A percentile compares a stretch with the other conserved stretches of the same genome.
Evolutionary conservation across 1,139 yeast species (phyloP).

Genomic region (Sugiyamaella novakii): DNA sequence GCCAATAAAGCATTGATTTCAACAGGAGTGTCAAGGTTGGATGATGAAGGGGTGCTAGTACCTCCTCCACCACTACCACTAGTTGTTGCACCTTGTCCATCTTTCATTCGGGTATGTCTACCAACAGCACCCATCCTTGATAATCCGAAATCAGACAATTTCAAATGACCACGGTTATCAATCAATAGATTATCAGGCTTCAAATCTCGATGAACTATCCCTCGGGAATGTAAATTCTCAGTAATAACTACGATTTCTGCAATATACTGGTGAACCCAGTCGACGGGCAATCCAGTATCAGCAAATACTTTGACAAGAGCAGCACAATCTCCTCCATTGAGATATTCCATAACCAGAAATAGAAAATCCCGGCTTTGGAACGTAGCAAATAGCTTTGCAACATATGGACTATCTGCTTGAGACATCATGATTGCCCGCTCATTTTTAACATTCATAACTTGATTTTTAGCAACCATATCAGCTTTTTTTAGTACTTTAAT

Average conservation of each 20-base stretch:
- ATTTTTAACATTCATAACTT: constrained; percentile 88
- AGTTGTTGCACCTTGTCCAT: background rate
- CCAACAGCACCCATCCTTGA: constrained; percentile 87
- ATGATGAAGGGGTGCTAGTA: constrained; percentile 6
- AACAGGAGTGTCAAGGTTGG: constrained; percentile 17
- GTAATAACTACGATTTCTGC: constrained; percentile 93
- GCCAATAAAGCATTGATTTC: constrained; percentile 11
- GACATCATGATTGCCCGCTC: constrained; percentile 98
- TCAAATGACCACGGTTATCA: constrained; percentile 84
- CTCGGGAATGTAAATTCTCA: constrained; percentile 81
- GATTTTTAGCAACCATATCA: constrained; percentile 97
- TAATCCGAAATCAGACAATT: constrained; percentile 92
- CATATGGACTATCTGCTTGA: constrained; percentile 91
- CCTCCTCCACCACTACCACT: constrained; percentile 8
- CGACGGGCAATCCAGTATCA: constrained; percentile 76
- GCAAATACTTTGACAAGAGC: constrained; percentile 81
- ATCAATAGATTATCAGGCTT: constrained; percentile 93
- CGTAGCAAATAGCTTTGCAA: constrained; percentile 84
- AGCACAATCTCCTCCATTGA: constrained; percentile 96
- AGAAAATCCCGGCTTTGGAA: constrained; percentile 88
- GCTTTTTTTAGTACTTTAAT: constrained; percentile 91
- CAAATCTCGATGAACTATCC: constrained; percentile 90
- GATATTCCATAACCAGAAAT: constrained; percentile 93
- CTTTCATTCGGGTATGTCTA: constrained; percentile 54
- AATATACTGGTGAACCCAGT: constrained; percentile 82